Base-by-base conservation (phyloP, 768 basidiomycete genomes). In the Tremella yokohamensis region DNA sequence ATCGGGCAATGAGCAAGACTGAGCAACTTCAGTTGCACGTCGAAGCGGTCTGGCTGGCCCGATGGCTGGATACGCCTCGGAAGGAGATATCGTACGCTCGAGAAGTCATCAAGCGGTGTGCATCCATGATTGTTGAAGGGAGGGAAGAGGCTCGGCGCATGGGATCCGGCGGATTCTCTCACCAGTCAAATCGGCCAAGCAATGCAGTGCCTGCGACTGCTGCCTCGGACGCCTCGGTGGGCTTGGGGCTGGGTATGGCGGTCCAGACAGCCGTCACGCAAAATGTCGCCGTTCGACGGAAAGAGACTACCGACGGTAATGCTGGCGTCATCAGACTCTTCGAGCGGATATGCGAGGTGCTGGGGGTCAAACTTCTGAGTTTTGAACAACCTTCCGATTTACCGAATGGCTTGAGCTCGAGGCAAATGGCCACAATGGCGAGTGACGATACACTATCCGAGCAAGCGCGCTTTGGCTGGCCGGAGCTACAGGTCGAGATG, bases 401-500 rank as follows among this genome's bases (percentile, higher is more conserved):
- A 13, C 50, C 55, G 25, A 40, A 58, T 12, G 15, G 29, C 13
- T 49, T 8, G 25, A n/a, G 1, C 15, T 7, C 40, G 22, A 18
- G 3, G 29, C 29, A 18, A 37, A 37, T 11, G 22, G 24, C 53
- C 20, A 51, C 22, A 38, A 47, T 16, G 9, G 51, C 12, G 8
- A 25, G 12, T 0, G 37, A 19, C 13, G n/a, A 29, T 7, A 39
- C 16, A 39, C 44, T 29, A 18, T 18, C 38, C 16, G 26, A 26
- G 13, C 62, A 15, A 18, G 44, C 38, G 24, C 63, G 49, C 3
- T 89, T 85, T 72, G 96, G 96, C 3, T 98, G 94, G 94, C 87
- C 92, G 2, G 90, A 92, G 73, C 79, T 99, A 40, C 94, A 96
- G 79, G 84, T 97, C 16, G 91, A 90, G 20, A 84, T 93, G n/a